Percentiles rank a stretch among this genome's conserved stretches.
phyloP scores from a whole-genome alignment of 257 asterid species.

The Solanum arcanum region DNA sequence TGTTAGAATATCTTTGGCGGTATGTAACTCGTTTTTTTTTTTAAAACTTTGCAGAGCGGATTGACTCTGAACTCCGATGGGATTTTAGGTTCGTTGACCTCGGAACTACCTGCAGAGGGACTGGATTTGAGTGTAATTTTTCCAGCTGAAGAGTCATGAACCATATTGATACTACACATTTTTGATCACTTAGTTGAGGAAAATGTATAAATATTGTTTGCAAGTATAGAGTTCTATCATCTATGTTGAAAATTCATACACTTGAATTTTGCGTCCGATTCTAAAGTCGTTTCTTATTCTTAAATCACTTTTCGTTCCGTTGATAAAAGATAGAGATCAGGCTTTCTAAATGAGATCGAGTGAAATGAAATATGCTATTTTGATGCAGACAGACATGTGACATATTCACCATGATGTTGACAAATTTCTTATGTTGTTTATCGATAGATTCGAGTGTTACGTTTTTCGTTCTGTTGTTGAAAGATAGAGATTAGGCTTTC shows the following conservation, averaged over 20 bases:
- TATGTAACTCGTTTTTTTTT: neutral
- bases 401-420: neutral
- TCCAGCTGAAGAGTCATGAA: constrained; percentile 42
- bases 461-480: neutral
- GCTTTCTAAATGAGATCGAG: neutral
- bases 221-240: neutral
- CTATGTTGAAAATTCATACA: neutral
- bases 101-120: constrained; percentile 77
- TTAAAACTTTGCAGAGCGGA: constrained; percentile 52
- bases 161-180: neutral
- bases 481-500: no score
- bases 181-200: neutral
- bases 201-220: neutral
- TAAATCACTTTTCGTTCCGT: neutral
- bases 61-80: constrained; percentile 89
- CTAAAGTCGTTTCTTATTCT: neutral
- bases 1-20: neutral
- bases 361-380: no score
- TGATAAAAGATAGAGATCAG: neutral
- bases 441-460: neutral
- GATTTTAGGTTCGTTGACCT: constrained; percentile 64
- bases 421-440: neutral
- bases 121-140: constrained; percentile 68
- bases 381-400: neutral
- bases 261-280: neutral